A percentile compares a stretch with the other conserved stretches of the same genome.
These are phyloP conservation scores for Pseudozyma pruni DNA, from an alignment of 1,284 basidiomycete genomes.

Conservation along the genomic window DNA sequence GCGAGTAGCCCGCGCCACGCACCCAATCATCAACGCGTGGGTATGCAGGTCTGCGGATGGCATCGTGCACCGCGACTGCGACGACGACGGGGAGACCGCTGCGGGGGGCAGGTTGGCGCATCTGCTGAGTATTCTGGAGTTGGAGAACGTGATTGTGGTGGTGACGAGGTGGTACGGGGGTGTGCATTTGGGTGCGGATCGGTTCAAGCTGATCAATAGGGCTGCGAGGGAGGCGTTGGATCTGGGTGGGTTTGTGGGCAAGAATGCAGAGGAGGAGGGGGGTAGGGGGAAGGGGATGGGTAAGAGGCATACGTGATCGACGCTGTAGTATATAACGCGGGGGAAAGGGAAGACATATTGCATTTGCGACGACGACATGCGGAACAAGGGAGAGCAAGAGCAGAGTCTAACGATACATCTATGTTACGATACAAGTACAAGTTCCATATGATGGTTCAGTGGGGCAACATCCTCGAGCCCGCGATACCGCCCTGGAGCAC, in stretches of 20 bases:
- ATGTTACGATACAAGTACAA: slow-evolving; percentile 12
- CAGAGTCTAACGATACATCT: not conserved
- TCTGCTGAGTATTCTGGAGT: slow-evolving; percentile 59
- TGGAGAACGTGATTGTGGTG: slow-evolving; percentile 64
- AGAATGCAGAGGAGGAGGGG: slow-evolving; percentile 11
- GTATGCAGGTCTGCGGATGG: slow-evolving; percentile 54
- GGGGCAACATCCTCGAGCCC: slow-evolving; percentile 14
- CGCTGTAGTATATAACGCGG: not conserved
- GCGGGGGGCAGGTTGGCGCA: slow-evolving; percentile 68
- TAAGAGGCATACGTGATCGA: slow-evolving; percentile 14
- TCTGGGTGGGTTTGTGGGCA: slow-evolving; percentile 47
- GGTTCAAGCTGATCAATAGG: slow-evolving; percentile 66
- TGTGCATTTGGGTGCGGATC: slow-evolving; percentile 61
- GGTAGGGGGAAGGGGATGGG: slow-evolving; percentile 23
- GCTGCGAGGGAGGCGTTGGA: slow-evolving; percentile 62
- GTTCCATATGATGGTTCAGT: slow-evolving; percentile 1
- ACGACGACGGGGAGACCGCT: slow-evolving; percentile 67
- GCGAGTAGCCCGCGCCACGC: slow-evolving; percentile 61
- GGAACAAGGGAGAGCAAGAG: not conserved
- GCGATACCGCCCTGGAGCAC: slow-evolving; percentile 25
- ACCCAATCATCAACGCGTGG: slow-evolving; percentile 67
- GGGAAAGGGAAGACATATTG: not conserved
- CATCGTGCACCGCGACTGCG: slow-evolving; percentile 63
- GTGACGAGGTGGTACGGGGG: slow-evolving; percentile 67
- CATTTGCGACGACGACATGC: not conserved